Conservation (phyloP, 345 rosid genomes). For the Physaria fendleri region DNA sequence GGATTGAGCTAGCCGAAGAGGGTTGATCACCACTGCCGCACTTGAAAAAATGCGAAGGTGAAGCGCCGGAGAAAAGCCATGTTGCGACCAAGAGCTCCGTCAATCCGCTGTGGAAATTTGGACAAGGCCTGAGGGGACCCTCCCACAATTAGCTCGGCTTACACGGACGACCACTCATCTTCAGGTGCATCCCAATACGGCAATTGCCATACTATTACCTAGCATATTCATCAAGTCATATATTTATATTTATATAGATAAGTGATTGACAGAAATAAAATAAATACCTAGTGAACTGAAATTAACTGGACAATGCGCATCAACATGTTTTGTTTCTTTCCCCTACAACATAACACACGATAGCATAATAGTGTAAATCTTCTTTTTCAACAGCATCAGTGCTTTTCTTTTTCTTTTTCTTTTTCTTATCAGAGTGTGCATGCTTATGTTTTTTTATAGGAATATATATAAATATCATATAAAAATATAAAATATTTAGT, state of each 20-base stretch:
- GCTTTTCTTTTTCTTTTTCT: too few species aligned
- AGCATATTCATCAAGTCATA: neutral
- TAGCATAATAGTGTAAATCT: constrained; percentile 9
- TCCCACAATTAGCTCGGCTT: too few species aligned
- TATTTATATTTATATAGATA: neutral
- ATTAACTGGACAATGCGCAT: neutral
- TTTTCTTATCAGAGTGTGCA: neutral
- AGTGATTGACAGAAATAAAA: neutral
- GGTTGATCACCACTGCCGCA: too few species aligned
- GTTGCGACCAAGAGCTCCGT: too few species aligned
- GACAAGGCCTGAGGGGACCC: too few species aligned
- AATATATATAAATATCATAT: too few species aligned
- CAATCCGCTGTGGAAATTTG: too few species aligned
- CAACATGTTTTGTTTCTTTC: constrained; percentile 17
- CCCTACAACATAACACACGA: neutral
- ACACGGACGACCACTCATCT: constrained; percentile 27
- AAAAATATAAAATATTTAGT: too few species aligned
- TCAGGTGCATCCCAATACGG: constrained; percentile 23
- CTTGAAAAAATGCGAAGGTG: too few species aligned
- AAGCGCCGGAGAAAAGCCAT: too few species aligned
- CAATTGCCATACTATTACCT: constrained; percentile 2
- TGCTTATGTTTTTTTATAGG: neutral
- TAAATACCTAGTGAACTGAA: neutral
- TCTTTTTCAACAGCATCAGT: constrained; percentile 13
- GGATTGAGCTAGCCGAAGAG: too few species aligned